Evolutionary conservation across 75 land plant species (phyloP).

Genomic region (Selaginella tamariscina): DNA sequence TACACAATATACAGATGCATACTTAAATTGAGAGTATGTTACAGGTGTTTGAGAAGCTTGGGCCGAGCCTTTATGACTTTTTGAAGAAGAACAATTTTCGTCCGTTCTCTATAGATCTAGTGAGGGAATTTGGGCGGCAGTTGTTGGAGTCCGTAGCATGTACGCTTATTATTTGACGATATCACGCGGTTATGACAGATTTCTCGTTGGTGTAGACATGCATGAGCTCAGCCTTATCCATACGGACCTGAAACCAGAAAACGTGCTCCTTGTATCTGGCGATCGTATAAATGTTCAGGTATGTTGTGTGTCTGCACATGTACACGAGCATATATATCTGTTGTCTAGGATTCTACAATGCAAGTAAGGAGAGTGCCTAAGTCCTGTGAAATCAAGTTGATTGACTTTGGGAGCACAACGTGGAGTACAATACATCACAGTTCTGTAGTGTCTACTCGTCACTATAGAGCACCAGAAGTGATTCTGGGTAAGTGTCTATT

Average conservation of each 20-base stretch:
- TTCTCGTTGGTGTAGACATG: slow-evolving; percentile 33
- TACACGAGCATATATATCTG: neutral
- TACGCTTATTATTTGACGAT: slow-evolving; percentile 26
- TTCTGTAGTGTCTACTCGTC: neutral
- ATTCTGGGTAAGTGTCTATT: slow-evolving; percentile 15
- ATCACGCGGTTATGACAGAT: neutral
- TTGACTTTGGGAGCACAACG: neutral
- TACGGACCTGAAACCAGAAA: slow-evolving; percentile 59
- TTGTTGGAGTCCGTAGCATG: slow-evolving; percentile 87
- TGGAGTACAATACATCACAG: neutral
- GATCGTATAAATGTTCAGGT: slow-evolving; percentile 37
- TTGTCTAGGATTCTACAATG: neutral
- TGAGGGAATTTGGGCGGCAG: slow-evolving; percentile 76
- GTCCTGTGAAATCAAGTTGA: neutral
- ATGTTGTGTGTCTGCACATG: neutral
- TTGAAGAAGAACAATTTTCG: slow-evolving; percentile 56
- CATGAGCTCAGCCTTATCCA: slow-evolving; percentile 55
- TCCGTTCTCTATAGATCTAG: slow-evolving; percentile 71
- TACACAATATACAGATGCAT: neutral
- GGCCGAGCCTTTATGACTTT: slow-evolving; percentile 86
- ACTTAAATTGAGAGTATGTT: neutral
- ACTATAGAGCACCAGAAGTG: slow-evolving; percentile 22
- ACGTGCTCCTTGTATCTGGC: slow-evolving; percentile 54
- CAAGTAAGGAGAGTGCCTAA: neutral
- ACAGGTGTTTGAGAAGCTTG: slow-evolving; percentile 97